These are phyloP conservation scores for Eragrostis nindensis DNA, from an alignment of 176 grass and related monocot genomes.

Conservation along the genomic window DNA sequence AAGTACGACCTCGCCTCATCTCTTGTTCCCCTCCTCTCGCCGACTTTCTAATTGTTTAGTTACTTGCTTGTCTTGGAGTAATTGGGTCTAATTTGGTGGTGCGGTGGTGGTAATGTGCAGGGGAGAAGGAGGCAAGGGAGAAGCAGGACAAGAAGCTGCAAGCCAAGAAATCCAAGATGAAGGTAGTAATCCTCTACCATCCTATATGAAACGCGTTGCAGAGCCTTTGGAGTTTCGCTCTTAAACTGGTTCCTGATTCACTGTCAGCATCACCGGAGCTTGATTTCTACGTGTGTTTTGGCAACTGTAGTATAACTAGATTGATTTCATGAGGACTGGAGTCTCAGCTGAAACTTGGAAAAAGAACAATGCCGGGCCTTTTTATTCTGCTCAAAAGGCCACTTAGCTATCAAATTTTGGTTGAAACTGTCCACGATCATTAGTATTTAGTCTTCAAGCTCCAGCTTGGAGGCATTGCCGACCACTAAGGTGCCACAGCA, in stretches of 20 bases:
- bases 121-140: constrained; percentile 75
- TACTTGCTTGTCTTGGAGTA: not conserved
- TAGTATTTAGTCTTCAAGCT: not conserved
- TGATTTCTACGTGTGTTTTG: not conserved
- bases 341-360: not conserved
- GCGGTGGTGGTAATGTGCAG: constrained; percentile 20
- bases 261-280: not conserved
- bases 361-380: not conserved
- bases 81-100: not conserved
- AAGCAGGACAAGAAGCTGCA: constrained; percentile 77
- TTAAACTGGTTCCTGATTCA: not conserved
- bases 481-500: not conserved
- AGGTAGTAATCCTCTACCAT: constrained; percentile 33
- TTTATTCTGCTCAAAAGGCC: not conserved
- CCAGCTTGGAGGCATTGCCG: not conserved
- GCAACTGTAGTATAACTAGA: not conserved
- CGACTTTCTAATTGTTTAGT: not conserved
- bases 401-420: not conserved
- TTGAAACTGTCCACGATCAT: not conserved
- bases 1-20: constrained; percentile 32
- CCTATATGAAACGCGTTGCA: not conserved
- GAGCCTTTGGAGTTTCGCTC: not conserved
- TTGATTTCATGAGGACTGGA: not conserved
- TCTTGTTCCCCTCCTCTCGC: not conserved
- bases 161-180: constrained; percentile 86